Base-by-base conservation (phyloP, 345 rosid species). In the Murraya koenigii region DNA sequence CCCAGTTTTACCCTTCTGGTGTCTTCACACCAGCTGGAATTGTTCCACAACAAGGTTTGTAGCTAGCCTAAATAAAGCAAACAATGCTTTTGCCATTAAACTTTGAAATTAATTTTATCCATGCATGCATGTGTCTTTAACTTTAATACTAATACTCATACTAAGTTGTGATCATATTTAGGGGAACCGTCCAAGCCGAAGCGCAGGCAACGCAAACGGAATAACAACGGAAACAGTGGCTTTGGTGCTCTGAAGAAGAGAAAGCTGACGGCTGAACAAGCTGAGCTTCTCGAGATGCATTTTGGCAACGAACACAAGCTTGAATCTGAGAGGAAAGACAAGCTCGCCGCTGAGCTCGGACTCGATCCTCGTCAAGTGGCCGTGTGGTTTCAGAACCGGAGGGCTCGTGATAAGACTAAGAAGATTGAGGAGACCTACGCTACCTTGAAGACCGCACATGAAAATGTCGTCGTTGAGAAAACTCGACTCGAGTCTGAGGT, bases 281-380 rank as follows among this genome's bases (percentile, higher is more conserved):
- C 89, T 7, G 77, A 84, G 44, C 78, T 92, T 55, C 89, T 96
- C 1, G 99, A 96, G 74, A 73, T 75, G 23, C 87, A 84, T 71
- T 96, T 94, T 41, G 94, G 87, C 0, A 79, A 80, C 33, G 99
- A 96, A 69, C 95, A 89, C 65, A 96, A 96, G 80, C 80, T 96
- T 3, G 98, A 94, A 80, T 86, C 98, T 8, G 97, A 91, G 68
- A 88, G 97, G 68, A 96, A 96, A 68, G 92, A 90, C 69, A 85
- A 84, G 85, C 80, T 96, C 2, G 97, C 99, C 10, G 74, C 77
- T 5, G 98, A 96, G 78, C 88, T 94, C 1, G 97, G 97, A 6
- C 92, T 96, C 47, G 93, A 92, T 35, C 93, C 99, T 22, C 93
- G 97, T 54, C 99, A 96, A 39, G 99, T 96, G 2, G 99, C 98